Evolutionary conservation across 305 asterid genomes (phyloP).

Genomic region (Fraxinus paxiana): DNA sequence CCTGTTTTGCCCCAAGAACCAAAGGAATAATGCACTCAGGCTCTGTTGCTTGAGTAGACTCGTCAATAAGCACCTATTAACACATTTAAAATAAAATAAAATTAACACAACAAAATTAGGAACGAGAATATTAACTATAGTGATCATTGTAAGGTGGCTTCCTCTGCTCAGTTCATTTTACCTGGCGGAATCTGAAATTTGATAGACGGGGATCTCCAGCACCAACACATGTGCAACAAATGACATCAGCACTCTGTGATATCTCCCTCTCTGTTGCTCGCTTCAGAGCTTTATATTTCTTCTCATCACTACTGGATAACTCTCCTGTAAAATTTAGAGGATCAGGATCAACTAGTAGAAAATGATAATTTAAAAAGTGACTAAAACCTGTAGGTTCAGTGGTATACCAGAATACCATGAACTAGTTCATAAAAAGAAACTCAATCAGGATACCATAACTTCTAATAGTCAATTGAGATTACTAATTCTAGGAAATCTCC

Average conservation of each 20-base stretch:
- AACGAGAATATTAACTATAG: not conserved
- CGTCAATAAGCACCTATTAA: constrained; percentile 89
- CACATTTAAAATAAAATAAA: not conserved
- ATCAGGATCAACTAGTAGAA: not conserved
- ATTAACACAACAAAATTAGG: not conserved
- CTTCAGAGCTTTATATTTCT: constrained; percentile 85
- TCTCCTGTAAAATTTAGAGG: constrained; percentile 58
- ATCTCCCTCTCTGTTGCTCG: constrained; percentile 99
- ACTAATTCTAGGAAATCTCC: not conserved
- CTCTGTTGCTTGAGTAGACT: constrained; percentile 96
- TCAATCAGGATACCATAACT: not conserved
- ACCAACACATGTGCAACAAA: constrained; percentile 98
- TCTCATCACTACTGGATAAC: constrained; percentile 96
- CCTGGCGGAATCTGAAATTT: constrained; percentile 98
- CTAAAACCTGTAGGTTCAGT: not conserved
- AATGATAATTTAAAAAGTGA: not conserved
- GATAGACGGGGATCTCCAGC: constrained; percentile 99
- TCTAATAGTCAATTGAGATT: not conserved
- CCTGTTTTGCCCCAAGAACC: constrained; percentile 99
- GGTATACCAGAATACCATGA: constrained; percentile 1
- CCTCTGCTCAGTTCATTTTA: constrained; percentile 20
- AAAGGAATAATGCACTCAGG: constrained; percentile 98
- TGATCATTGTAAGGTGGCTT: not conserved
- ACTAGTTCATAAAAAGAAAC: not conserved
- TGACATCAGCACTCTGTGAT: constrained; percentile 99